phyloP scores from a whole-genome alignment of 2,329 filamentous ascomycete genomes.

The Ceratocystis cubensis region DNA sequence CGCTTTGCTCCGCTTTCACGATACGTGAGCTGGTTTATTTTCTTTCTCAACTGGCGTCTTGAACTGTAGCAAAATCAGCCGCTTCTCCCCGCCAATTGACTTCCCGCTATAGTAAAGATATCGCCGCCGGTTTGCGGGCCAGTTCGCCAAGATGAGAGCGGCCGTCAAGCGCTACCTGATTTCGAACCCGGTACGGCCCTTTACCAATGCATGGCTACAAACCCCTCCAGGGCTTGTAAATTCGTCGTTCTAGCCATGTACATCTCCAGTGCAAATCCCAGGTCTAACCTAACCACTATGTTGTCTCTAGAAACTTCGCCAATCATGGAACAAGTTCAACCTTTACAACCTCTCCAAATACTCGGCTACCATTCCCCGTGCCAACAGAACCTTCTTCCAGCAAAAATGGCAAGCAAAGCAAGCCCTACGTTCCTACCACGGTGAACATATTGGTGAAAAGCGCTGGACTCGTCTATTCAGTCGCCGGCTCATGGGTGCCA shows the following conservation, averaged over 20 bases:
- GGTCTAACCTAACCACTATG: background rate
- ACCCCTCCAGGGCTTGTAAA: background rate
- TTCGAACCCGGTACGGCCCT: slow-evolving; percentile 20
- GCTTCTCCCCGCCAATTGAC: slow-evolving; percentile 11
- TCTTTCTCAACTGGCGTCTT: slow-evolving; percentile 11
- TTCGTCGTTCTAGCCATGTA: background rate
- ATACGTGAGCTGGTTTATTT: slow-evolving; percentile 1
- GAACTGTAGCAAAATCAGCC: background rate
- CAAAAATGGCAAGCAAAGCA: slow-evolving; percentile 96
- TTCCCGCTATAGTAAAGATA: slow-evolving; percentile 7
- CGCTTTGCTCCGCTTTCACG: slow-evolving; percentile 3
- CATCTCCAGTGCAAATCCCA: background rate
- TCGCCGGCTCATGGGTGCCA: slow-evolving; percentile 64
- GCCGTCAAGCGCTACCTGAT: slow-evolving; percentile 23
- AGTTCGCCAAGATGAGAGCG: slow-evolving; percentile 22
- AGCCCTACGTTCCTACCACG: slow-evolving; percentile 74
- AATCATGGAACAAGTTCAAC: slow-evolving; percentile 97
- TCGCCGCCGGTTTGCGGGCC: slow-evolving; percentile 19
- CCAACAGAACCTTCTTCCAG: slow-evolving; percentile 70
- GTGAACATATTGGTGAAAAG: slow-evolving; percentile 83
- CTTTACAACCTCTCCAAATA: slow-evolving; percentile 70
- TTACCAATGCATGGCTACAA: slow-evolving; percentile 11
- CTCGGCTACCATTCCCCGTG: slow-evolving; percentile 32
- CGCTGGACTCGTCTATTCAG: slow-evolving; percentile 93
- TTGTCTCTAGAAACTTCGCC: slow-evolving; percentile 63